Base-by-base conservation (phyloP, 345 rosid genomes). In the Atalantia buxifolia region DNA sequence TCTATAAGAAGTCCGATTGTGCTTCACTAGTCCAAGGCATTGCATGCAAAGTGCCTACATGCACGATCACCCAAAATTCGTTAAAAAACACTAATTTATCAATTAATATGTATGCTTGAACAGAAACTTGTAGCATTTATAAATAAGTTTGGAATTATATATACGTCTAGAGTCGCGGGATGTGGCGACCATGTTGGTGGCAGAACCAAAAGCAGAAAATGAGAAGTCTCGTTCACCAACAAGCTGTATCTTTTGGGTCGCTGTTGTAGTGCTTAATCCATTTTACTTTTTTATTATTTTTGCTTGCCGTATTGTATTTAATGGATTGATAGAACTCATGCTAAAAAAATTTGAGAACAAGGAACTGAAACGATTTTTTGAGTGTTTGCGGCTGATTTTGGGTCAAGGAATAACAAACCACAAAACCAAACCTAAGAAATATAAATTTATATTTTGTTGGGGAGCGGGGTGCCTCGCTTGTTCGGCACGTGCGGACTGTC, bases 151-250 rank as follows among this genome's bases (percentile, higher is more conserved):
- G 4, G 4, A 5, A 36, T 36, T 36, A 36, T 36, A 36, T 48
- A 25, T 69, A 76, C 74, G 60, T 36, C 56, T 4, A 9, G 72
- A 75, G 55, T 69, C 61, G 45, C 65, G 57, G 6, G 71, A 75
- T 31, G 83, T 33, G 7, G 79, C 76, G 45, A 40, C 83, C 48
- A 71, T 76, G 67, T 76, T 76, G 24, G 74, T 13, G 21, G 83
- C 74, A 30, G 69, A 71, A n/a, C 31, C 50, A 14, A 21, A 66
- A 31, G 79, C 56, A 14, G 74, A 65, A 65, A 81, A 81, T 27
- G 83, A 81, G 68, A 81, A 81, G 21, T 66, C 80, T 7, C 80
- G 77, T 59, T 66, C 77, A 21, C 83, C 80, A 2, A 31, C 77
- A 2, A 81, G 38, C 38, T 57, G 31, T 27, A 76, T 71, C 25